These are phyloP conservation scores for Backusella circina DNA, from an alignment of 192 early-diverging fungal genomes.

Conservation along the genomic window DNA sequence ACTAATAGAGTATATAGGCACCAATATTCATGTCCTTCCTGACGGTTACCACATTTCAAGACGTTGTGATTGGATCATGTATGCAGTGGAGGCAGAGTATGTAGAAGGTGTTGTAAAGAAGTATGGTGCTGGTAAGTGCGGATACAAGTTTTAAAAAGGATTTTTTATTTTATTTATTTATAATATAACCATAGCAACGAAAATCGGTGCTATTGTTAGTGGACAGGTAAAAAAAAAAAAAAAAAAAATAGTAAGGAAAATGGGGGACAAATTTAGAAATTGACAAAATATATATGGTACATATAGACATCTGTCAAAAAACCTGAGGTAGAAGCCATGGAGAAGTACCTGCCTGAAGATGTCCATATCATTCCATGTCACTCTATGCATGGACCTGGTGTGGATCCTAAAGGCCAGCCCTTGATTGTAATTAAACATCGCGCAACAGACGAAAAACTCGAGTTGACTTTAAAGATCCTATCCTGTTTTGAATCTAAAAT, in stretches of 20 bases:
- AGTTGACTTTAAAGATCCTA: conserved; percentile 60
- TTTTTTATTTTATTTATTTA: not conserved
- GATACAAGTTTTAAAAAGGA: not conserved
- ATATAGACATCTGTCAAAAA: conserved; percentile 90
- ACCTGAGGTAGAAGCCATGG: conserved; percentile 90
- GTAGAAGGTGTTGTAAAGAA: conserved; percentile 75
- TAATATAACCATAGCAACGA: conserved; percentile 57
- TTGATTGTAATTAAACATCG: conserved; percentile 82
- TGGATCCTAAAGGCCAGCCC: conserved; percentile 79
- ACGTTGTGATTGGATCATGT: conserved; percentile 86
- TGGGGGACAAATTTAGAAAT: no score
- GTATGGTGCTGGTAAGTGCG: conserved; percentile 74
- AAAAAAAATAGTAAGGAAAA: not conserved
- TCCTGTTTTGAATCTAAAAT: conserved; percentile 77
- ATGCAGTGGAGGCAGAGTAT: conserved; percentile 91
- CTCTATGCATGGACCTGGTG: conserved; percentile 92
- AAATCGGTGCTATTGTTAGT: conserved; percentile 81
- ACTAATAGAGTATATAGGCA: conserved; percentile 22
- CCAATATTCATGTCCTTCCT: conserved; percentile 55
- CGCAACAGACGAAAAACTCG: conserved; percentile 55
- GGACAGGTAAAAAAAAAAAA: conserved; percentile 60
- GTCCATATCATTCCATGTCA: conserved; percentile 95
- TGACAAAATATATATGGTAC: not conserved
- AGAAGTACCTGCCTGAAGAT: conserved; percentile 79
- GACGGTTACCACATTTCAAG: conserved; percentile 88